A percentile compares a stretch with the other conserved stretches of the same genome.
These are phyloP conservation scores for Penicillium sclerotiorum DNA, from an alignment of 2,329 filamentous ascomycete genomes.

Conservation along the genomic window DNA sequence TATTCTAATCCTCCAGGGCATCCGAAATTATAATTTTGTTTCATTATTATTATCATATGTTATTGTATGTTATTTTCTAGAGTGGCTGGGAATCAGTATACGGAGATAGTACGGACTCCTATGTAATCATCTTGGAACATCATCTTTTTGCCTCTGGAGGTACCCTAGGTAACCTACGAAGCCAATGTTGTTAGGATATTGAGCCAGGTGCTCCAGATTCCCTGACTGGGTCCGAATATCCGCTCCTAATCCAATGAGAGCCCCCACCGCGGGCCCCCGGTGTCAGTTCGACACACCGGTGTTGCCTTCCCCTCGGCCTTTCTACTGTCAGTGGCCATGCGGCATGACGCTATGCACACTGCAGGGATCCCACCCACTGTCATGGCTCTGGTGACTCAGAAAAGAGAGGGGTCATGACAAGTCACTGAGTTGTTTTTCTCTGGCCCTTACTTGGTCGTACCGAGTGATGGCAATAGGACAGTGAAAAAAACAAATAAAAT, in stretches of 20 bases:
- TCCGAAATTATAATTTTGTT: too few relatives aligned
- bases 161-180: too few relatives aligned
- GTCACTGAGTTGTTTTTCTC: constrained; percentile 7
- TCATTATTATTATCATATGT: too few relatives aligned
- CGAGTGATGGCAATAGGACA: constrained; percentile 19
- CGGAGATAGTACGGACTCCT: too few relatives aligned
- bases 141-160: too few relatives aligned
- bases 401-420: constrained; percentile 11
- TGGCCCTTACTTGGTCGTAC: constrained; percentile 29
- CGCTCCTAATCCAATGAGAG: constrained; percentile 11
- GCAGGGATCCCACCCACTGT: constrained; percentile 18
- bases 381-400: constrained; percentile 22
- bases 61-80: too few relatives aligned
- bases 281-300: constrained; percentile 12
- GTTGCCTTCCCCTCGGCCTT: constrained; percentile 6
- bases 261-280: constrained; percentile 3
- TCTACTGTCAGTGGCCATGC: constrained; percentile 17
- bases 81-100: too few relatives aligned
- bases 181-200: too few relatives aligned
- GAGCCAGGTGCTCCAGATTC: too few relatives aligned
- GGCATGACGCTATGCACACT: constrained; percentile 26
- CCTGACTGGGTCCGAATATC: not conserved
- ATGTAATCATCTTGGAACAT: too few relatives aligned
- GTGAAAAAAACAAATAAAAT: too few relatives aligned
- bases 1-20: too few relatives aligned